These are phyloP conservation scores for Coemansia sp. DNA, from an alignment of 192 early-diverging fungal genomes.

Conservation along the genomic window DNA sequence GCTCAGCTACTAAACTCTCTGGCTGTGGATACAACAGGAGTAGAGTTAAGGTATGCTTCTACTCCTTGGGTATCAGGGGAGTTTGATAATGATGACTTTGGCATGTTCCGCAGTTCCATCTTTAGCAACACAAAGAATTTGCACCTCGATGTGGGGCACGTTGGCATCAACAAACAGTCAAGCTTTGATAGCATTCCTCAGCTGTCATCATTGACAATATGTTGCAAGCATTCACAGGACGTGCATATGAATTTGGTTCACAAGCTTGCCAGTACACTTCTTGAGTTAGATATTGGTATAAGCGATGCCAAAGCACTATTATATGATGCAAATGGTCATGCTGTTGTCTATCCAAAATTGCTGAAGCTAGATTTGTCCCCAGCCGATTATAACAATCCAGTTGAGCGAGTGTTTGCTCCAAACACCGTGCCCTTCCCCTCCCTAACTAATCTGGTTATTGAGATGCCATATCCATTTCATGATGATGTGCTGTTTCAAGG, in stretches of 20 bases:
- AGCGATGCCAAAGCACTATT: background rate
- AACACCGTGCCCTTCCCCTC: background rate
- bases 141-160: background rate
- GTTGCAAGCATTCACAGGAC: background rate
- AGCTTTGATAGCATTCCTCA: background rate
- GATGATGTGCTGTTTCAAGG: background rate
- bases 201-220: background rate
- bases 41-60: background rate
- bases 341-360: background rate
- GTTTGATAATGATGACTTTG: background rate
- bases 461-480: background rate
- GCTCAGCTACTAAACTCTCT: background rate
- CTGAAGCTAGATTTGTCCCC: background rate
- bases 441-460: background rate
- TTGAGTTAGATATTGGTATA: background rate
- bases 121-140: background rate
- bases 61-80: background rate
- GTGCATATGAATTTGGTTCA: background rate
- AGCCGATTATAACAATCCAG: too few relatives aligned
- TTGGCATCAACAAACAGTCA: background rate
- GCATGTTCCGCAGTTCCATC: background rate
- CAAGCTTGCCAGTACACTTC: background rate
- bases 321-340: background rate
- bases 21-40: background rate
- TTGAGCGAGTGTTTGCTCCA: background rate